A percentile compares a stretch with the other conserved stretches of the same genome.
Evolutionary conservation across 257 asterid genomes (phyloP).

Genomic region (Nicotiana benthamiana): DNA sequence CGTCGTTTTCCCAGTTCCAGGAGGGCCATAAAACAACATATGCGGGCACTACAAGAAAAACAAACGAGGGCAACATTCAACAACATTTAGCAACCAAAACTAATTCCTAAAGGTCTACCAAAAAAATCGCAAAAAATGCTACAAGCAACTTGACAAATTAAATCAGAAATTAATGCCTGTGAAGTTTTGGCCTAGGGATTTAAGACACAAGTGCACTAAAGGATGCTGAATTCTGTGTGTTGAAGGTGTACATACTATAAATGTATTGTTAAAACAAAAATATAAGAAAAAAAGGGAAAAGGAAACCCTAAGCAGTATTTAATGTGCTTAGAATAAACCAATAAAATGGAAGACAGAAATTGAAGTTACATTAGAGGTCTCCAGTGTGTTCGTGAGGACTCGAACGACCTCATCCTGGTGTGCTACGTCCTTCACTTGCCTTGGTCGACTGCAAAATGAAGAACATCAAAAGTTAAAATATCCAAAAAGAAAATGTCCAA

Average conservation of each 20-base stretch:
- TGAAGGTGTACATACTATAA: no score
- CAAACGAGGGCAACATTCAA: background rate
- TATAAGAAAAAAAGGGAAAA: background rate
- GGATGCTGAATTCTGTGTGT: background rate
- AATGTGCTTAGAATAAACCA: background rate
- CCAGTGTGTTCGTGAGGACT: constrained; percentile 90
- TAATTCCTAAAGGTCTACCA: background rate
- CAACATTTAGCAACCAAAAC: background rate
- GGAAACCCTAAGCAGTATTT: background rate
- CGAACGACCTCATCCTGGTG: constrained; percentile 98
- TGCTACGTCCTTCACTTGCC: constrained; percentile 93
- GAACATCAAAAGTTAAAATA: background rate
- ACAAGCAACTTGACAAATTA: background rate
- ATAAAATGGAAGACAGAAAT: background rate
- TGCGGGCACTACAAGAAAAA: constrained; percentile 65
- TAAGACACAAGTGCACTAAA: no score
- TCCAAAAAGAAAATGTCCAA: background rate
- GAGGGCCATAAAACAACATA: constrained; percentile 96
- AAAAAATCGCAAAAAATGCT: background rate
- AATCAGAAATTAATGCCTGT: background rate
- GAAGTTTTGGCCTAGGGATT: background rate
- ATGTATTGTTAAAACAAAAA: background rate
- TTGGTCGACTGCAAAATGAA: constrained; percentile 65
- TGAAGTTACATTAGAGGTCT: constrained; percentile 69
- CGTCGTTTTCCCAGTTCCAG: constrained; percentile 95